Percentiles rank a stretch among this genome's conserved stretches.
Conservation (phyloP, 192 early-diverging fungal species). For the Backusella sp. region DNA sequence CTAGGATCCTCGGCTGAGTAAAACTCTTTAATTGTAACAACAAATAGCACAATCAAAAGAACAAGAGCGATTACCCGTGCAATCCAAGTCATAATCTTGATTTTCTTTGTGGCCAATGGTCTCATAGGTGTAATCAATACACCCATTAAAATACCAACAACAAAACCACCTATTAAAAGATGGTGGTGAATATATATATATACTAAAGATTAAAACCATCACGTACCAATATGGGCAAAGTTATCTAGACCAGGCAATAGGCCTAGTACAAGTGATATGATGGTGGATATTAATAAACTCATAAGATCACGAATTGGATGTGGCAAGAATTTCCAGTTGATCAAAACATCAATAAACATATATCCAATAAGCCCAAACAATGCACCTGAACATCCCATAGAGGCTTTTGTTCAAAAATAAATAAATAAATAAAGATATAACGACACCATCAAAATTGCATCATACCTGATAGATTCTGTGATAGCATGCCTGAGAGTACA, state of each 20-base stretch:
- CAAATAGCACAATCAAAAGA: conserved; percentile 44
- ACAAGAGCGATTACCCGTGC: conserved; percentile 40
- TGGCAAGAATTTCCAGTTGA: conserved; percentile 73
- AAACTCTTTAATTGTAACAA: conserved; percentile 45
- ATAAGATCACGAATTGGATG: conserved; percentile 67
- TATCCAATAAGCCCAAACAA: conserved; percentile 75
- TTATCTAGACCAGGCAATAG: conserved; percentile 78
- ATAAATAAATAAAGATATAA: not conserved
- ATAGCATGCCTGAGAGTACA: conserved; percentile 72
- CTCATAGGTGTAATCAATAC: conserved; percentile 21
- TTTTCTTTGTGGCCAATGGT: conserved; percentile 5
- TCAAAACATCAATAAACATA: conserved; percentile 73
- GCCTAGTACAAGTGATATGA: conserved; percentile 70
- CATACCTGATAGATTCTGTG: conserved; percentile 43
- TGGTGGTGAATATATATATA: not conserved
- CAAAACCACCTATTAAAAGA: conserved; percentile 17
- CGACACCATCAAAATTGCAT: too few relatives aligned
- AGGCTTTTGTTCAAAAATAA: conserved; percentile 30
- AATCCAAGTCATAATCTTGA: conserved; percentile 34
- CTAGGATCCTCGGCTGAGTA: conserved; percentile 43
- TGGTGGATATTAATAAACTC: conserved; percentile 63
- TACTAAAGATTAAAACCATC: conserved; percentile 17
- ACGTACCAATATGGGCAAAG: conserved; percentile 75
- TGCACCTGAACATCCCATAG: conserved; percentile 58
- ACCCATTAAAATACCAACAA: conserved; percentile 18